Percentiles rank a stretch among this genome's conserved stretches.
phyloP scores from a whole-genome alignment of 169 alveolate genomes.

The Babesia ovata region DNA sequence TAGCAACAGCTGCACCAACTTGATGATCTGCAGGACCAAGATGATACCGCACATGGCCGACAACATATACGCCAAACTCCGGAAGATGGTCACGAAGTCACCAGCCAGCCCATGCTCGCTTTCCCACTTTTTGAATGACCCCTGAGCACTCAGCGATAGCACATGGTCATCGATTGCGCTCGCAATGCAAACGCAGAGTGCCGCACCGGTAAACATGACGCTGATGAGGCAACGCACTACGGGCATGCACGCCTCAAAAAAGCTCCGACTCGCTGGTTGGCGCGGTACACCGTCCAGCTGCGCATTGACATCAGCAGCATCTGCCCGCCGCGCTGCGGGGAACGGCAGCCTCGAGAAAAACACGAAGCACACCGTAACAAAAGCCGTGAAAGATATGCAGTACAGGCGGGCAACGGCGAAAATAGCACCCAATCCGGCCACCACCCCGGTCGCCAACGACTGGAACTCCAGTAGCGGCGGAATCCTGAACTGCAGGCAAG shows the following conservation, averaged over 20 bases:
- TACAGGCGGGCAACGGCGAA: slow-evolving; percentile 22
- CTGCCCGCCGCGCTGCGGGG: not conserved
- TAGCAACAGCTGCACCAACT: slow-evolving; percentile 19
- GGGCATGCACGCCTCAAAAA: slow-evolving; percentile 14
- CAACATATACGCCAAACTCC: slow-evolving; percentile 1
- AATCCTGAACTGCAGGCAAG: slow-evolving; percentile 34
- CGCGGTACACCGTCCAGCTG: not conserved
- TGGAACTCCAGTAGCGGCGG: slow-evolving; percentile 33
- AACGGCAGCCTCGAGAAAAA: not conserved
- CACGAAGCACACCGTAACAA: slow-evolving; percentile 13
- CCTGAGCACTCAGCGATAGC: slow-evolving; percentile 21
- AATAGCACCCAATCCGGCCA: slow-evolving; percentile 5
- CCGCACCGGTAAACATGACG: slow-evolving; percentile 26
- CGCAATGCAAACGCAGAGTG: slow-evolving; percentile 10
- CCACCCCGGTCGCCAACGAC: slow-evolving; percentile 18
- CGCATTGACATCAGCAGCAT: not conserved
- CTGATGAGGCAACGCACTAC: slow-evolving; percentile 20
- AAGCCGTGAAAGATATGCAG: slow-evolving; percentile 21
- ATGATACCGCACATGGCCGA: not conserved
- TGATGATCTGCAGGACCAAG: not conserved
- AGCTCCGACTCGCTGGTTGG: not conserved
- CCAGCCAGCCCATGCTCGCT: not conserved
- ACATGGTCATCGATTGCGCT: slow-evolving; percentile 1
- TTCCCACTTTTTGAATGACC: slow-evolving; percentile 22
- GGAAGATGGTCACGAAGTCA: not conserved